A percentile compares a stretch with the other conserved stretches of the same genome.
phyloP scores from a whole-genome alignment of 805 yeast species.

The Millerozyma miso region DNA sequence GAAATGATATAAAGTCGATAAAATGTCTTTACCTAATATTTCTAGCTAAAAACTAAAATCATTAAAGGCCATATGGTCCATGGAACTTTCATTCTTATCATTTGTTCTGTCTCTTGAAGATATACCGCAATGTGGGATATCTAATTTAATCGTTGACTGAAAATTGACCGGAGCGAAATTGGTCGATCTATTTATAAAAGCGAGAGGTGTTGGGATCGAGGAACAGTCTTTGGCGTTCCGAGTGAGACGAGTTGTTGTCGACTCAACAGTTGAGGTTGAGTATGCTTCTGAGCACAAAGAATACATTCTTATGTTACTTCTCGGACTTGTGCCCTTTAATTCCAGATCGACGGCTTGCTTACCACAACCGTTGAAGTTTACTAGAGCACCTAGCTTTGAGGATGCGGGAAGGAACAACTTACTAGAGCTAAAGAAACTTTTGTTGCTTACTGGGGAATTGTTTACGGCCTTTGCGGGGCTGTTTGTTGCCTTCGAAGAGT shows the following conservation, averaged over 20 bases:
- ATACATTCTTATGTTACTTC: neutral
- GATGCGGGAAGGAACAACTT: constrained; percentile 1
- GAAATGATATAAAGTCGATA: too few species aligned
- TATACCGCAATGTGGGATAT: neutral
- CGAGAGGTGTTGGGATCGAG: neutral
- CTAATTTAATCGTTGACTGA: neutral
- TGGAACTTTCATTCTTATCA: neutral
- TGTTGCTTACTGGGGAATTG: neutral
- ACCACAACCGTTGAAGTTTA: neutral
- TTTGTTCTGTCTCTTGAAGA: neutral
- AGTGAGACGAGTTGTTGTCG: neutral
- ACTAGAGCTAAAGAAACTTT: neutral
- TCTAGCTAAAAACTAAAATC: neutral
- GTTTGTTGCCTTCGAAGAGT: neutral
- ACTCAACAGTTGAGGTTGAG: neutral
- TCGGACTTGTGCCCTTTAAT: neutral
- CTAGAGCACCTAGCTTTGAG: neutral
- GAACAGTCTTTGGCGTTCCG: neutral
- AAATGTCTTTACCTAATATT: too few species aligned
- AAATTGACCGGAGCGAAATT: neutral
- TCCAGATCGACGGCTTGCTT: neutral
- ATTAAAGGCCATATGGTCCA: neutral
- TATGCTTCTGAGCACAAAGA: neutral
- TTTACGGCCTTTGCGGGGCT: neutral
- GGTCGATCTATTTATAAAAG: neutral